Evolutionary conservation across 2,329 filamentous ascomycete genomes (phyloP).

Genomic region (Hypoxylon sp.): DNA sequence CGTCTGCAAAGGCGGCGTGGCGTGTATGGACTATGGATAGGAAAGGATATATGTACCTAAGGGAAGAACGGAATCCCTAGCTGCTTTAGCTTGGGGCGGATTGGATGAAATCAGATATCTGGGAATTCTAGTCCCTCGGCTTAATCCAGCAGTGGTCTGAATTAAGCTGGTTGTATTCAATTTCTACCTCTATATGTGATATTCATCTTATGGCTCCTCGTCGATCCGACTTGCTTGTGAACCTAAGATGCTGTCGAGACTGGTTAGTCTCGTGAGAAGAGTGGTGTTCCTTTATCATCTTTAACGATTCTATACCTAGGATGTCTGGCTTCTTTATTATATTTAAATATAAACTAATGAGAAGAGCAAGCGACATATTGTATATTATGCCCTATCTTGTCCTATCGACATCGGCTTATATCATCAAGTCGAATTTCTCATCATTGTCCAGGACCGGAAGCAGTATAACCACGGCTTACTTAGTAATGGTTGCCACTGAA

Average conservation of each 20-base stretch:
- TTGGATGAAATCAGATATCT: conserved; percentile 3
- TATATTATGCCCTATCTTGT: no score
- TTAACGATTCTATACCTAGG: no score
- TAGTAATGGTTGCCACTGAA: background rate
- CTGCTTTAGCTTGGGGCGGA: conserved; percentile 6
- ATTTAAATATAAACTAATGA: no score
- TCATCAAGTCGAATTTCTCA: background rate
- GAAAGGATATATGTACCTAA: background rate
- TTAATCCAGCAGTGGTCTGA: background rate
- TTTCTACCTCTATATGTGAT: background rate
- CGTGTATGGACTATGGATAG: conserved; percentile 8
- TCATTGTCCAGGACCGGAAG: no score
- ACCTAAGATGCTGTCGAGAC: background rate
- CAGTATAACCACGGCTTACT: no score
- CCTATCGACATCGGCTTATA: no score
- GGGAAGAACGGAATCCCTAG: conserved; percentile 1
- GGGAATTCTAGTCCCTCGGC: background rate
- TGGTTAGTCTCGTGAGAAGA: no score
- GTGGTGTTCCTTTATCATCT: no score
- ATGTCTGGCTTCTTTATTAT: no score
- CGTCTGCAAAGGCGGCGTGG: conserved; percentile 17
- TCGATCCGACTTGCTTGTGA: background rate
- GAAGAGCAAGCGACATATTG: no score
- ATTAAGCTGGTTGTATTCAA: background rate
- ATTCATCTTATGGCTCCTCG: background rate